These are phyloP conservation scores for Spergularia azorica DNA, from an alignment of 179 eudicot genomes.

Conservation along the genomic window DNA sequence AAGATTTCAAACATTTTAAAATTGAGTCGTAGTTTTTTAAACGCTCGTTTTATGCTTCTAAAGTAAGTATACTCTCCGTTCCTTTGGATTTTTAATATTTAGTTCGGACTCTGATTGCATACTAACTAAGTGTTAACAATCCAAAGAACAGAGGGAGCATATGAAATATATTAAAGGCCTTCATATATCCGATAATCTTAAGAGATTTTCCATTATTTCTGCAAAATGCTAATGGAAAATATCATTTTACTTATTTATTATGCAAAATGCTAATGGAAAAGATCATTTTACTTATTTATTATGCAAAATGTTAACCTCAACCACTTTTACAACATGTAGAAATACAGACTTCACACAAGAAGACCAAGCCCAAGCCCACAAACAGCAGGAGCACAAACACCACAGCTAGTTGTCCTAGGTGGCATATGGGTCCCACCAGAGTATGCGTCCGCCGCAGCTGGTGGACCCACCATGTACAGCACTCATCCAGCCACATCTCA, in stretches of 20 bases:
- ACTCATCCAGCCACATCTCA: constrained; percentile 53
- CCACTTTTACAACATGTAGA: constrained; percentile 32
- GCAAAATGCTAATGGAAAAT: background rate
- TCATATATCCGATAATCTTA: background rate
- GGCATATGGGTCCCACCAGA: constrained; percentile 59
- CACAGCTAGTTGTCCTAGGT: constrained; percentile 52
- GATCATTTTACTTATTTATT: background rate
- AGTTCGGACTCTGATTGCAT: too few species aligned
- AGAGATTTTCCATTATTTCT: background rate
- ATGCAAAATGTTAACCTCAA: constrained; percentile 2
- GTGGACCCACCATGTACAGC: constrained; percentile 61
- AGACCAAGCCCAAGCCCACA: constrained; percentile 51
- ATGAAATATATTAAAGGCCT: too few species aligned
- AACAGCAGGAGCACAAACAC: constrained; percentile 32
- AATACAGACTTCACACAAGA: constrained; percentile 55
- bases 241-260: background rate
- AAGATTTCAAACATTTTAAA: too few species aligned
- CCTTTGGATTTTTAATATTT: too few species aligned
- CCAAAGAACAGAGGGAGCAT: too few species aligned
- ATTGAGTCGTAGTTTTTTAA: too few species aligned
- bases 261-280: background rate
- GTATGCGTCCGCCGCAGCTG: constrained; percentile 43
- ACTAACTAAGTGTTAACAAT: too few species aligned
- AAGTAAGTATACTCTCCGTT: too few species aligned
- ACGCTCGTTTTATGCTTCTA: too few species aligned